phyloP scores from a whole-genome alignment of 208 protist genomes.

The Phytomonas sp. region DNA sequence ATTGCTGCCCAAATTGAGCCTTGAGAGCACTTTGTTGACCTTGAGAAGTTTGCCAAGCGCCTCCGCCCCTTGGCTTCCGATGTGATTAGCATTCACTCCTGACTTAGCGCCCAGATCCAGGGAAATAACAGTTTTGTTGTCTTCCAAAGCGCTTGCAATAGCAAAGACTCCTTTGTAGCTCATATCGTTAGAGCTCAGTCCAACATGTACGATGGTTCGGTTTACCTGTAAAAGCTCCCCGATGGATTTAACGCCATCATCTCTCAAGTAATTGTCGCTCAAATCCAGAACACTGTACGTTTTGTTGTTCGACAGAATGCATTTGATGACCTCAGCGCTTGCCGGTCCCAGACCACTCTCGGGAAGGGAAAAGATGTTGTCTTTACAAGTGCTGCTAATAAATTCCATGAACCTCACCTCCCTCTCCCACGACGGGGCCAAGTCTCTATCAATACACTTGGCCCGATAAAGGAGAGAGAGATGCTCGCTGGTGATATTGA shows the following conservation, averaged over 20 bases:
- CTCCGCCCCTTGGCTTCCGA: slow-evolving; percentile 71
- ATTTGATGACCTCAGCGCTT: slow-evolving; percentile 66
- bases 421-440: slow-evolving; percentile 78
- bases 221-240: slow-evolving; percentile 72
- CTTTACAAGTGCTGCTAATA: slow-evolving; percentile 80
- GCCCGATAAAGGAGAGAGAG: slow-evolving; percentile 76
- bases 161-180: slow-evolving; percentile 63
- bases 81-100: slow-evolving; percentile 89
- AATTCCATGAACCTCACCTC: slow-evolving; percentile 90
- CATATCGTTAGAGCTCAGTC: slow-evolving; percentile 89
- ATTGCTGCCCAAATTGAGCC: slow-evolving; percentile 86
- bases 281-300: slow-evolving; percentile 88
- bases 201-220: slow-evolving; percentile 73
- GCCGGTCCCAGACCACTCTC: slow-evolving; percentile 79
- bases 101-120: slow-evolving; percentile 83
- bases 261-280: slow-evolving; percentile 82
- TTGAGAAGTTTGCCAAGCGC: slow-evolving; percentile 67
- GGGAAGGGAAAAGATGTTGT: slow-evolving; percentile 78
- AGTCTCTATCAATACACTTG: slow-evolving; percentile 80
- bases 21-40: slow-evolving; percentile 72
- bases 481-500: slow-evolving; percentile 66
- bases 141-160: slow-evolving; percentile 65
- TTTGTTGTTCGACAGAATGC: slow-evolving; percentile 70
- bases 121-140: slow-evolving; percentile 88
- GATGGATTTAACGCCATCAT: slow-evolving; percentile 76